Base-by-base conservation (phyloP, 768 basidiomycete species). In the Rhizopogon vesiculosus region DNA sequence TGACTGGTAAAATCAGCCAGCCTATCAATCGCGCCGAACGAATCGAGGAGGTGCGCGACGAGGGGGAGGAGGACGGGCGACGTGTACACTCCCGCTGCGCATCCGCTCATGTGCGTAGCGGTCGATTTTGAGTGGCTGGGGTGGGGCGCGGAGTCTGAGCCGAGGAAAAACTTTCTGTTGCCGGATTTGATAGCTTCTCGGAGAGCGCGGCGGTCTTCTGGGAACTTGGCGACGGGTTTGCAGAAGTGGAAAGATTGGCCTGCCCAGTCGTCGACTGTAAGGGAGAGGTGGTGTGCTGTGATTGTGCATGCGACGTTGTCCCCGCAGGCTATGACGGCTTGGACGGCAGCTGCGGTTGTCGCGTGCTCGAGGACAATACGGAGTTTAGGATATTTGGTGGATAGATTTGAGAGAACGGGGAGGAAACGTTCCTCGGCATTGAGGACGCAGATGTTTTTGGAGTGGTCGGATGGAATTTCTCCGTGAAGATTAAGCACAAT, bases 401-500 rank as follows among this genome's bases (percentile, higher is more conserved):
- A 92, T 41, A 98, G 79, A 60, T 85, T 83, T 62, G 78, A 77
- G 19, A 99, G 79, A 70, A 98, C 94, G 1, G 90, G 88, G 16
- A 98, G 79, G 74, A 99, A 99, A 16, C 75, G 79, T 44, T 85
- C 79, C 66, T 99, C 97, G 9, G 97, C 95, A 66, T 99, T 98
- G 58, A 99, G 79, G 40, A 98, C 81, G 65, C 93, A 94, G 31
- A 84, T 88, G 68, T 97, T 93, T 49, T 89, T 94, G 53, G 29
- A 19, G 15, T 46, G 51, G 60, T 94, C 87, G n/a, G 94, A 95
- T 10, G 97, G 95, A 19, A 98, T 83, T 74, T 99, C 97, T 19
- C 97, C 97, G 61, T 99, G 97, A 38, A 99, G 78, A 73, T 98
- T 98, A 42, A 99, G 79, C 18, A 98, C 94, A 84, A 99, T 87